phyloP scores from a whole-genome alignment of 176 grass and related monocot species.

The Chloris gayana region DNA sequence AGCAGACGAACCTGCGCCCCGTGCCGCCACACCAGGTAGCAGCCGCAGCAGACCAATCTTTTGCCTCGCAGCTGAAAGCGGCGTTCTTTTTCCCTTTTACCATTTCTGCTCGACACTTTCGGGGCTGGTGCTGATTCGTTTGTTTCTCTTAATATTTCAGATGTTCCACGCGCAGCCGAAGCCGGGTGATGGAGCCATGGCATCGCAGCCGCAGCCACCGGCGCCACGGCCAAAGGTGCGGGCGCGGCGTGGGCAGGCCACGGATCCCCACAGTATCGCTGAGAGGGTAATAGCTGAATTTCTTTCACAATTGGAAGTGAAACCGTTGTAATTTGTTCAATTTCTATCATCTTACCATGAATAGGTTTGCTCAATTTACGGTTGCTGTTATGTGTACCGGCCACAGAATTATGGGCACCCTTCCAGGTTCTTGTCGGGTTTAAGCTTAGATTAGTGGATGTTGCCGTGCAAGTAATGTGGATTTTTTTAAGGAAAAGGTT shows the following conservation, averaged over 20 bases:
- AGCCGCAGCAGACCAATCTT: background rate
- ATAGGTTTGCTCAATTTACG: background rate
- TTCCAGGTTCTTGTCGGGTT: background rate
- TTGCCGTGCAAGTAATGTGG: constrained; percentile 33
- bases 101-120: background rate
- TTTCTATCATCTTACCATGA: background rate
- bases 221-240: constrained; percentile 82
- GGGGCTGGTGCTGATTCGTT: background rate
- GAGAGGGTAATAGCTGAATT: constrained; percentile 62
- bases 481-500: constrained; percentile 26
- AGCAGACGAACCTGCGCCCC: constrained; percentile 57
- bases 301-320: background rate
- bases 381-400: background rate
- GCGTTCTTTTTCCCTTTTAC: background rate
- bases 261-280: constrained; percentile 90
- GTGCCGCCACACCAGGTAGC: constrained; percentile 66
- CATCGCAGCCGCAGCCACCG: constrained; percentile 56
- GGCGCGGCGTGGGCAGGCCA: constrained; percentile 80
- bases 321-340: background rate
- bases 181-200: constrained; percentile 52
- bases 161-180: constrained; percentile 70
- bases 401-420: background rate
- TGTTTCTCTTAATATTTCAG: constrained; percentile 29
- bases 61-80: background rate
- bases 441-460: constrained; percentile 38